Conservation (phyloP, 2,329 filamentous ascomycete genomes). For the Ophiostoma ulmi region DNA sequence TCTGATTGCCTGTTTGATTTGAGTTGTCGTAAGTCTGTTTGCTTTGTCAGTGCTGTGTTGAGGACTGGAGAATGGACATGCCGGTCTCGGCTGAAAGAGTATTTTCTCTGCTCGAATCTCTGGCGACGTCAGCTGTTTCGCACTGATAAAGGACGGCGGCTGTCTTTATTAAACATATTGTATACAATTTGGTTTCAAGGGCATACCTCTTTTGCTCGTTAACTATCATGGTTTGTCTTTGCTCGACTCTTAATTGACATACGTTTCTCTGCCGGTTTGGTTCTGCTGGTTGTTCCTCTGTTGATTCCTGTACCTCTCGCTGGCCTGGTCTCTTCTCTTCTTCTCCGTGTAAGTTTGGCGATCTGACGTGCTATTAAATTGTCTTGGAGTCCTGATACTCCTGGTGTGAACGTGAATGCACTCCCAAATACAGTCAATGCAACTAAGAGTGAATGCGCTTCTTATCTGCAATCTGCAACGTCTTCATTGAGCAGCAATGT, state of each 20-base stretch:
- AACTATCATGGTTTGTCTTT: background rate
- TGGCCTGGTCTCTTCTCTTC: constrained; percentile 33
- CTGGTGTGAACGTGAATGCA: too few species aligned
- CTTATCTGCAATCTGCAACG: constrained; percentile 1
- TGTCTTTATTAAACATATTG: constrained; percentile 20
- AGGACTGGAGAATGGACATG: background rate
- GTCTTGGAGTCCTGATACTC: background rate
- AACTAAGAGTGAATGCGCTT: background rate
- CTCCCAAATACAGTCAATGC: background rate
- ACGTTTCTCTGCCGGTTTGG: background rate
- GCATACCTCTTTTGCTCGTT: background rate
- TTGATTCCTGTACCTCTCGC: background rate
- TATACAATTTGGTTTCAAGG: background rate
- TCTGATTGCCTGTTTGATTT: background rate
- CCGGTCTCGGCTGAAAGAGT: background rate
- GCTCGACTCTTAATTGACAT: background rate
- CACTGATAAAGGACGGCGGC: too few species aligned
- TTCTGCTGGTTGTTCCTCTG: background rate
- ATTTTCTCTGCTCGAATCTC: background rate
- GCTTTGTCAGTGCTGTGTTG: background rate
- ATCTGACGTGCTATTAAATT: constrained; percentile 42
- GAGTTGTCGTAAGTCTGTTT: background rate
- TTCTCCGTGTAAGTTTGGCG: constrained; percentile 44
- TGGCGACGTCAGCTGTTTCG: background rate
- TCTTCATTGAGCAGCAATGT: background rate